These are phyloP conservation scores for Acer yangbiense DNA, from an alignment of 345 rosid species.

Conservation along the genomic window DNA sequence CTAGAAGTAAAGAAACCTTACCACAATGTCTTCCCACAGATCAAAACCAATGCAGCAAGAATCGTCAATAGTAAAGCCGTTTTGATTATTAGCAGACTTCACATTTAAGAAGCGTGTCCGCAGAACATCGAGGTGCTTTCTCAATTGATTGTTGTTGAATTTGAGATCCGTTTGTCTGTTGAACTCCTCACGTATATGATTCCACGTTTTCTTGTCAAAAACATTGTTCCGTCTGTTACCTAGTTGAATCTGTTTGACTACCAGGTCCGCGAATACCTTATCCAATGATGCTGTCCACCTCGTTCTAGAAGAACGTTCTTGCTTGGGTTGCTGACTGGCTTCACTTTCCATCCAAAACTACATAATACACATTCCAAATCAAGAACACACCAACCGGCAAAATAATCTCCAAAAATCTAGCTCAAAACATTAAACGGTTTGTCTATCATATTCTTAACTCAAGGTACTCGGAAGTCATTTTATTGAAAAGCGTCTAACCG, in stretches of 20 bases:
- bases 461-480: not conserved
- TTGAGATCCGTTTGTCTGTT: conserved; percentile 61
- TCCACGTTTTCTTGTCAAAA: conserved; percentile 81
- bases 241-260: conserved; percentile 67
- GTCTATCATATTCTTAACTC: not conserved
- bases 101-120: conserved; percentile 63
- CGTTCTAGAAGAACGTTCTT: conserved; percentile 62
- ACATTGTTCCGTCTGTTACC: conserved; percentile 71
- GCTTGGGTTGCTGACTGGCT: conserved; percentile 51
- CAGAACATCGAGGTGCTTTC: conserved; percentile 80
- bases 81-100: conserved; percentile 55
- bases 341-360: conserved; percentile 56
- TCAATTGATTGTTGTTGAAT: conserved; percentile 75
- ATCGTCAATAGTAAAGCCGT: conserved; percentile 58
- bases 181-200: conserved; percentile 62
- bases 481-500: not conserved
- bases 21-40: conserved; percentile 79
- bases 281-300: conserved; percentile 73
- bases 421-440: not conserved
- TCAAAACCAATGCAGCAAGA: conserved; percentile 67
- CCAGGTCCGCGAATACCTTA: conserved; percentile 70
- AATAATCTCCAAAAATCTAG: not conserved
- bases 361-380: conserved; percentile 2
- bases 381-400: not conserved
- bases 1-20: conserved; percentile 26